These are phyloP conservation scores for Maudiozyma serrabonitensis DNA, from an alignment of 805 yeast genomes.

Conservation along the genomic window DNA sequence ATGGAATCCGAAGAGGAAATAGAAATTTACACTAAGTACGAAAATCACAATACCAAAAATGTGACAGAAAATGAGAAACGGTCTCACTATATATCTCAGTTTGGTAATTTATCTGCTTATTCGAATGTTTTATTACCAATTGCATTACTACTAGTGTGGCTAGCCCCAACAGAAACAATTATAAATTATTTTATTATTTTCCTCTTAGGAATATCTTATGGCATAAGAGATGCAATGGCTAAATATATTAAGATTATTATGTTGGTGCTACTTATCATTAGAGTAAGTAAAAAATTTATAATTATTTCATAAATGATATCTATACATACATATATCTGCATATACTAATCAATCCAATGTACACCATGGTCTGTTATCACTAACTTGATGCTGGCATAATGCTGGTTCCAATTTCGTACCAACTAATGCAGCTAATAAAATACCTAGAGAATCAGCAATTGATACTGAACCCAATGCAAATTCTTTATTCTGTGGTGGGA, in stretches of 20 bases:
- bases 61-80: no score
- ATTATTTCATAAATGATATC: neutral
- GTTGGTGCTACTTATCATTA: neutral
- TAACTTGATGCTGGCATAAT: conserved; percentile 63
- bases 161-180: neutral
- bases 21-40: neutral
- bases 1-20: neutral
- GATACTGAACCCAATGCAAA: conserved; percentile 79
- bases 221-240: neutral
- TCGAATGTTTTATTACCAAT: neutral
- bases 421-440: conserved; percentile 68
- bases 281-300: neutral
- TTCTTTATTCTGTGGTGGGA: conserved; percentile 46
- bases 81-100: neutral
- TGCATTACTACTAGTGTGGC: neutral
- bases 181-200: conserved; percentile 6
- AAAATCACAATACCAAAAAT: neutral
- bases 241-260: neutral
- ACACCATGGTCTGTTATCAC: conserved; percentile 76
- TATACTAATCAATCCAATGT: conserved; percentile 25
- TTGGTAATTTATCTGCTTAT: neutral
- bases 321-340: neutral
- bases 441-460: conserved; percentile 76
- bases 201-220: conserved; percentile 9
- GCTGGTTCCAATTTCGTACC: conserved; percentile 67